Conservation (phyloP, 306 rosid species). For the Prunus dulcis region DNA sequence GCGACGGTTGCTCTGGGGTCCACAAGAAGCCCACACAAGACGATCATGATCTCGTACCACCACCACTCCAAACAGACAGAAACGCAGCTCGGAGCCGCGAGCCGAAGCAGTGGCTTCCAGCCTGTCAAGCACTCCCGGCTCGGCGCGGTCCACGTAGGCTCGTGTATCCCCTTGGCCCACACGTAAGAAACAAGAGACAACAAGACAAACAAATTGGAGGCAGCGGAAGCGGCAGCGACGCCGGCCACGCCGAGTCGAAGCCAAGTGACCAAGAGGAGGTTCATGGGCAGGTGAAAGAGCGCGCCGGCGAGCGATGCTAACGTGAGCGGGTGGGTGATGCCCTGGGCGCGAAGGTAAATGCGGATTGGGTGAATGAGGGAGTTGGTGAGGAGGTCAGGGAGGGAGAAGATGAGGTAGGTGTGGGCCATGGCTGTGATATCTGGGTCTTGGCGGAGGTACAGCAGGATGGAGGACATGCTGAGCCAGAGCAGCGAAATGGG, state of each 20-base stretch:
- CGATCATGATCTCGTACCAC: conserved; percentile 99
- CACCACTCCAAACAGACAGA: conserved; percentile 98
- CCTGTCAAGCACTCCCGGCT: conserved; percentile 61
- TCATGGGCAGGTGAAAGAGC: conserved; percentile 51
- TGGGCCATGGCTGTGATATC: conserved; percentile 50
- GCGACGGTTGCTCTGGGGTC: conserved; percentile 85
- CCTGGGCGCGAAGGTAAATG: conserved; percentile 87
- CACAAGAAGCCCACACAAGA: conserved; percentile 64
- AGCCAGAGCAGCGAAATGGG: conserved; percentile 82
- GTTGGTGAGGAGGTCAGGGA: conserved; percentile 82
- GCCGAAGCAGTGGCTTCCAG: conserved; percentile 57
- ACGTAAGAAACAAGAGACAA: conserved; percentile 33
- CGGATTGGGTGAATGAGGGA: conserved; percentile 83
- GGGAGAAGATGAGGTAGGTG: conserved; percentile 49
- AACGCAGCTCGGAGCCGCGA: conserved; percentile 84
- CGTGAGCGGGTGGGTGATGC: conserved; percentile 66
- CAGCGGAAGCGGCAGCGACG: conserved; percentile 72
- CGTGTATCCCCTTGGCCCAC: conserved; percentile 39
- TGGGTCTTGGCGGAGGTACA: conserved; percentile 43
- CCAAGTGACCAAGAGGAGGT: conserved; percentile 28
- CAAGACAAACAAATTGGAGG: conserved; percentile 49
- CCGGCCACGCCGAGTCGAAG: conserved; percentile 54
- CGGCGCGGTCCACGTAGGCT: conserved; percentile 60
- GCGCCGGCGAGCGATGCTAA: conserved; percentile 71
- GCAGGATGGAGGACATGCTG: conserved; percentile 51